Conservation (phyloP, 768 basidiomycete genomes). For the Termitomyces sp. region DNA sequence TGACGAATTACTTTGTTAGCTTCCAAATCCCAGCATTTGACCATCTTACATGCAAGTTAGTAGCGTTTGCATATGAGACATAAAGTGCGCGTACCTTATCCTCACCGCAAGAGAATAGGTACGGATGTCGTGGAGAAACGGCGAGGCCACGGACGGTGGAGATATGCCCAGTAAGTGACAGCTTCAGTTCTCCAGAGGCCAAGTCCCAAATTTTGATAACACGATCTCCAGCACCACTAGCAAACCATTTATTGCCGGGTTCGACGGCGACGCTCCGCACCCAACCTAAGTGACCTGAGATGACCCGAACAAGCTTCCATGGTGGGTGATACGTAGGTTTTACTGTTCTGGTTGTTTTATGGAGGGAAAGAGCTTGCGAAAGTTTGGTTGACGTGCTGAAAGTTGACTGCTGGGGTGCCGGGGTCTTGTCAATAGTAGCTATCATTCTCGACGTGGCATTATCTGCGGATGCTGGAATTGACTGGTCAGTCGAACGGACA, state of each 20-base stretch:
- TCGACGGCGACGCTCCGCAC: conserved; percentile 95
- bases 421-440: conserved; percentile 70
- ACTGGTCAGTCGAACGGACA: neutral
- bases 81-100: conserved; percentile 68
- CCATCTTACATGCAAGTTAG: conserved; percentile 62
- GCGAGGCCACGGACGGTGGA: conserved; percentile 94
- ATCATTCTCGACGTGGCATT: conserved; percentile 62
- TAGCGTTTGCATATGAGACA: neutral
- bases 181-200: conserved; percentile 92
- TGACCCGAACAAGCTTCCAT: conserved; percentile 96
- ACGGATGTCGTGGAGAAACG: conserved; percentile 90
- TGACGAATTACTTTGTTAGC: conserved; percentile 98
- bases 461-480: conserved; percentile 29
- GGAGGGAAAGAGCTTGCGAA: conserved; percentile 85
- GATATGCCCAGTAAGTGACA: conserved; percentile 97
- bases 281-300: conserved; percentile 98
- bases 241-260: conserved; percentile 98
- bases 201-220: conserved; percentile 99
- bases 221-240: conserved; percentile 94
- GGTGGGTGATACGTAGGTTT: conserved; percentile 95
- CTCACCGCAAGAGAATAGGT: conserved; percentile 95
- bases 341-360: conserved; percentile 90
- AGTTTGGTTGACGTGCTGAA: conserved; percentile 62
- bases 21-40: conserved; percentile 99
- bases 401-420: conserved; percentile 61